Evolutionary conservation across 2,329 filamentous ascomycete genomes (phyloP).

Genomic region (Cladosporium velox): DNA sequence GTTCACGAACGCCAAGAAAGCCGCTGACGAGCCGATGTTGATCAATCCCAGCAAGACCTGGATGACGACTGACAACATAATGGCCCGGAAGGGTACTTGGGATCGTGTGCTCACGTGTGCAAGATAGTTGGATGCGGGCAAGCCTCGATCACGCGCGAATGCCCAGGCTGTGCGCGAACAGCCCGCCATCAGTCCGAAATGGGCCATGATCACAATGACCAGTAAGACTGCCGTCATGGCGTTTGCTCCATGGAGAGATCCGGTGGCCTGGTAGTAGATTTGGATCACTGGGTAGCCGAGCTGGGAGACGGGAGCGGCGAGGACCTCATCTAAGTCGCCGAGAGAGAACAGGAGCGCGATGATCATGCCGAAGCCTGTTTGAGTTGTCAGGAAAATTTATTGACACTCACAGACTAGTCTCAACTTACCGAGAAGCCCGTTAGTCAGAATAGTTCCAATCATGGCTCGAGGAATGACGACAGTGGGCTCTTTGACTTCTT

Average conservation of each 20-base stretch:
- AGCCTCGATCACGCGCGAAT: constrained; percentile 39
- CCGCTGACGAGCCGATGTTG: constrained; percentile 28
- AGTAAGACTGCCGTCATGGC: constrained; percentile 46
- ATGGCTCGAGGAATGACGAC: constrained; percentile 23
- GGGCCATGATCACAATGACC: constrained; percentile 32
- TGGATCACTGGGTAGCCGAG: constrained; percentile 48
- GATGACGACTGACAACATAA: constrained; percentile 24
- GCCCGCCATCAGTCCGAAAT: constrained; percentile 32
- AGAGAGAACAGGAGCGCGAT: constrained; percentile 40
- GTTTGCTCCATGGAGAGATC: constrained; percentile 41
- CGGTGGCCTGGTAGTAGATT: constrained; percentile 46
- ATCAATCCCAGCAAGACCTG: constrained; percentile 27
- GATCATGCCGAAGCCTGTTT: not conserved
- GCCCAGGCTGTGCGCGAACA: constrained; percentile 39
- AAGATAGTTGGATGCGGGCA: constrained; percentile 24
- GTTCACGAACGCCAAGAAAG: constrained; percentile 28
- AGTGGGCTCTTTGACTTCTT: constrained; percentile 26
- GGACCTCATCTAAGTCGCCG: constrained; percentile 39
- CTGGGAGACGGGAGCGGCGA: constrained; percentile 34
- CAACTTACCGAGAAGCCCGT: constrained; percentile 41
- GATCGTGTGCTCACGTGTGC: not conserved
- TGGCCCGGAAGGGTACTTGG: constrained; percentile 21
- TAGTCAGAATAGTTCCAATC: constrained; percentile 45
- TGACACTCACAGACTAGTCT: not conserved
- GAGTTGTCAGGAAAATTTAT: too few species aligned